Evolutionary conservation across 1,284 basidiomycete genomes (phyloP).

Genomic region (Irpex rosettiformis): DNA sequence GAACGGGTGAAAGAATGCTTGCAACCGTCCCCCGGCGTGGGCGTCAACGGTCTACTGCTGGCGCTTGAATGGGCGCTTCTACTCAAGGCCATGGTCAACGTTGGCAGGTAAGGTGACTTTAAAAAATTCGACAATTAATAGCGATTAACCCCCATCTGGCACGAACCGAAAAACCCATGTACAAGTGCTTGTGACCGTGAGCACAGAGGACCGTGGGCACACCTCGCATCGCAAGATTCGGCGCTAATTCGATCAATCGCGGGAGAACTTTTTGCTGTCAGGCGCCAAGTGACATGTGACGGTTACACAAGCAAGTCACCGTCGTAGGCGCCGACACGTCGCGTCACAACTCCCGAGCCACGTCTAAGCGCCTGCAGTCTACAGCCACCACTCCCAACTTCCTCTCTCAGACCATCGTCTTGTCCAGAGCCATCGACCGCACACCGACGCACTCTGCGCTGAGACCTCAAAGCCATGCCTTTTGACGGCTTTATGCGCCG

Average conservation of each 20-base stretch:
- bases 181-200: too few species aligned
- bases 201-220: not conserved
- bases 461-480: slow-evolving; percentile 32
- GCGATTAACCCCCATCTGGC: too few species aligned
- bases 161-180: too few species aligned
- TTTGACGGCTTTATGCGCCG: slow-evolving; percentile 38
- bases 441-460: too few species aligned
- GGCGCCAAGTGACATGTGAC: not conserved
- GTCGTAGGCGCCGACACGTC: not conserved
- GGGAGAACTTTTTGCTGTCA: not conserved
- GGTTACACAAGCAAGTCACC: too few species aligned
- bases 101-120: too few species aligned
- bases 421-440: not conserved
- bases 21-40: too few species aligned
- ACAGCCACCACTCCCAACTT: not conserved
- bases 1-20: not conserved
- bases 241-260: not conserved
- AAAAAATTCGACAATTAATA: too few species aligned
- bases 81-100: too few species aligned
- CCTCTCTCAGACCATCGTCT: too few species aligned
- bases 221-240: not conserved
- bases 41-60: too few species aligned
- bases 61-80: too few species aligned
- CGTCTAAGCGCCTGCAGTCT: not conserved
- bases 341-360: not conserved